Evolutionary conservation across 1,139 yeast species (phyloP).

Genomic region (Debaryomycetaceae sp.): DNA sequence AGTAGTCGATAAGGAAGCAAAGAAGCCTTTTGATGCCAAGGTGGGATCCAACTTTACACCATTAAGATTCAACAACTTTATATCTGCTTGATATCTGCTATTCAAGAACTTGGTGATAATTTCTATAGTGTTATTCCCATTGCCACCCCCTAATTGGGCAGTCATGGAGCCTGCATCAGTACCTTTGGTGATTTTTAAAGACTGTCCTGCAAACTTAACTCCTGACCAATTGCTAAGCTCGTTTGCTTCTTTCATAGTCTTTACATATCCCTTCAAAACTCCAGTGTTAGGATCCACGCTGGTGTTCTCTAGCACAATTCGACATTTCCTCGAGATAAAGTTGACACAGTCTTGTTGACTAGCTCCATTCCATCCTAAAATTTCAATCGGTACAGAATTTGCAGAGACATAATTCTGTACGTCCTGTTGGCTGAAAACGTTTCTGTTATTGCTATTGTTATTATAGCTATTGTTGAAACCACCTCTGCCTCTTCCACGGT

Average conservation of each 20-base stretch:
- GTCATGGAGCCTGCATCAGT: constrained; percentile 20
- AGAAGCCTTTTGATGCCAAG: constrained; percentile 61
- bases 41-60: constrained; percentile 63
- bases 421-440: constrained; percentile 19
- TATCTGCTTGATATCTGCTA: constrained; percentile 62
- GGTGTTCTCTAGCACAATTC: constrained; percentile 50
- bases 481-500: constrained; percentile 47
- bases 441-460: constrained; percentile 13
- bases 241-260: constrained; percentile 52
- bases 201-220: constrained; percentile 74
- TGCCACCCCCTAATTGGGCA: constrained; percentile 15
- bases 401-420: constrained; percentile 30
- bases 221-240: constrained; percentile 65
- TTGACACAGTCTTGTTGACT: constrained; percentile 62
- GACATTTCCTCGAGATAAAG: constrained; percentile 68
- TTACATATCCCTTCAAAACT: constrained; percentile 58
- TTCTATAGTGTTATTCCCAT: constrained; percentile 48
- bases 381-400: constrained; percentile 51
- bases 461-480: constrained; percentile 20
- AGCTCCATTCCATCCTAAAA: constrained; percentile 83
- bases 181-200: constrained; percentile 51
- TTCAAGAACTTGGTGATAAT: constrained; percentile 59
- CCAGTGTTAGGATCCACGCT: constrained; percentile 40
- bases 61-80: constrained; percentile 69
- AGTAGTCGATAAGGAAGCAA: constrained; percentile 53